Conservation (phyloP, 2,329 filamentous ascomycete species). For the Coniochaeta hoffmannii region DNA sequence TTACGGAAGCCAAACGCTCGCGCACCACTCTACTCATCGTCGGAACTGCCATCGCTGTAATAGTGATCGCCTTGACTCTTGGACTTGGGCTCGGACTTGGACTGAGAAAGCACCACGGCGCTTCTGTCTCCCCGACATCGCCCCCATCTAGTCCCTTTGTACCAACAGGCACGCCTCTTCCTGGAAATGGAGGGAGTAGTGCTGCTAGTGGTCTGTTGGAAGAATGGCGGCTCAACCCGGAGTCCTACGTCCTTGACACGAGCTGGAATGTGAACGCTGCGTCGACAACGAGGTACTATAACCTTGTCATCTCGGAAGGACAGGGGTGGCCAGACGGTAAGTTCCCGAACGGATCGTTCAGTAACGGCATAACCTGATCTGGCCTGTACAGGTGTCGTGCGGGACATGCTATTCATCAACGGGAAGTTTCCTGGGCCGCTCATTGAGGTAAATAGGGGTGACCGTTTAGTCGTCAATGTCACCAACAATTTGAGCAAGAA, state of each 20-base stretch:
- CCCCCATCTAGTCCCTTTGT: background rate
- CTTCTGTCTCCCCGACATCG: background rate
- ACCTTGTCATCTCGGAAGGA: background rate
- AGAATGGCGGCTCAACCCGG: background rate
- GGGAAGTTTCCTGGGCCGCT: constrained; percentile 67
- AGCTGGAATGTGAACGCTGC: background rate
- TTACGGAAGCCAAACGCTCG: background rate
- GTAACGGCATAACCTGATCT: too few species aligned
- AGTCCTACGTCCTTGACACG: background rate
- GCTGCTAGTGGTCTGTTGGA: background rate
- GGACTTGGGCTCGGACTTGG: background rate
- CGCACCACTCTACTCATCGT: background rate
- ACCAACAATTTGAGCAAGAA: constrained; percentile 55
- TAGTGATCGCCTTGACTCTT: background rate
- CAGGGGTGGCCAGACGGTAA: background rate
- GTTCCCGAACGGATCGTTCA: too few species aligned
- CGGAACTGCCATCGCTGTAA: background rate
- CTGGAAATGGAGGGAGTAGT: background rate
- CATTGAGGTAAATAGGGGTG: constrained; percentile 66
- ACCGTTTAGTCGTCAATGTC: constrained; percentile 55
- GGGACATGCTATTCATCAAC: constrained; percentile 63
- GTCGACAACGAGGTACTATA: background rate
- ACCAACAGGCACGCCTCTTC: background rate
- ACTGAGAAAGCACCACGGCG: background rate
- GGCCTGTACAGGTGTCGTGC: constrained; percentile 42